Conservation (phyloP, 2,329 filamentous ascomycete genomes). For the Trichoderma gracile region DNA sequence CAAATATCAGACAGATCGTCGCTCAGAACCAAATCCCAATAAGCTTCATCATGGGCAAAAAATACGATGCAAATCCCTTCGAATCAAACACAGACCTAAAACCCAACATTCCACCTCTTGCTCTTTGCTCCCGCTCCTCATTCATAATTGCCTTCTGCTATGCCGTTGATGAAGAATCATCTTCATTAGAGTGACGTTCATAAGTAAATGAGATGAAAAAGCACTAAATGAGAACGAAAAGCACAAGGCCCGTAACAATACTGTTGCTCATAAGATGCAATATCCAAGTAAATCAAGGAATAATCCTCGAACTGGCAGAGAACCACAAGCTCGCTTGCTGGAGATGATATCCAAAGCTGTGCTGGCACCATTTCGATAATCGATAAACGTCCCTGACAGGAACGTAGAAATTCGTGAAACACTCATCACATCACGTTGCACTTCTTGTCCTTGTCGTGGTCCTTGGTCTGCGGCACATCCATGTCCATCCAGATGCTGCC, state of each 20-base stretch:
- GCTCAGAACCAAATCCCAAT: neutral
- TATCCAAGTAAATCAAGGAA: conserved; percentile 6
- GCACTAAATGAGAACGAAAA: too few species aligned
- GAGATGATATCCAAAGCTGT: conserved; percentile 1
- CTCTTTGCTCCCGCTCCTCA: neutral
- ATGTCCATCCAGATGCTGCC: conserved; percentile 59
- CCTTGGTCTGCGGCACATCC: conserved; percentile 45
- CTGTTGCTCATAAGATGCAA: neutral
- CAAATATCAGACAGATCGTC: neutral
- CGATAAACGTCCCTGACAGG: neutral
- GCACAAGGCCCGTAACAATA: neutral
- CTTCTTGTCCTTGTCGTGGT: conserved; percentile 51
- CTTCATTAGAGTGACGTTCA: neutral
- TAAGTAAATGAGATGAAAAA: neutral
- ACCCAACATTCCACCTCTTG: neutral
- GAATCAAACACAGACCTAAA: neutral
- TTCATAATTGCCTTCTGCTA: neutral
- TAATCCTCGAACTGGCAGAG: neutral
- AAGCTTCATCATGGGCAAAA: neutral
- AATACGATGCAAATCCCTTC: neutral
- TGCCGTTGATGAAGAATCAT: conserved; percentile 8
- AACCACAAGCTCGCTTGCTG: neutral
- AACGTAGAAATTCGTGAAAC: neutral
- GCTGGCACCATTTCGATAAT: too few species aligned
- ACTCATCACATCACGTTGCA: conserved; percentile 53